Conservation (phyloP, 192 early-diverging fungal species). For the Kickxella alabastrina region DNA sequence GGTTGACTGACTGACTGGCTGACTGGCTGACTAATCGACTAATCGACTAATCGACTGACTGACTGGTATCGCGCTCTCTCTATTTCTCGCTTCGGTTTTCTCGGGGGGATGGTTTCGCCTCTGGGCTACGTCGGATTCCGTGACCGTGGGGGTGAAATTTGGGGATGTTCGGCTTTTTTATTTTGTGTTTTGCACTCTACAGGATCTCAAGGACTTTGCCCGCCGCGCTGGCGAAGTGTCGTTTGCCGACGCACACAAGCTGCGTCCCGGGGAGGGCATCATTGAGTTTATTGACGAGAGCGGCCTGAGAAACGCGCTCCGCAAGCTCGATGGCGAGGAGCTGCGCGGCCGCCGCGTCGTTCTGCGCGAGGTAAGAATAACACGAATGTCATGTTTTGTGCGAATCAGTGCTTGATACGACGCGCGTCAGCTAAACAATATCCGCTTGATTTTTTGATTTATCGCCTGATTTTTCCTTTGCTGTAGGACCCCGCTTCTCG, state of each 20-base stretch:
- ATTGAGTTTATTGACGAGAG: conserved; percentile 81
- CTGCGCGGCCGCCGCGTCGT: conserved; percentile 64
- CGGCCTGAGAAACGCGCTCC: conserved; percentile 82
- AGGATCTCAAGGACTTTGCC: conserved; percentile 97
- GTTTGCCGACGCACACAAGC: conserved; percentile 87
- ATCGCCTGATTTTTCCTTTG: neutral
- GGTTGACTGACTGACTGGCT: too few species aligned
- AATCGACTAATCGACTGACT: too few species aligned
- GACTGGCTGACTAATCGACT: too few species aligned
- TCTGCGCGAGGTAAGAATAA: conserved; percentile 63
- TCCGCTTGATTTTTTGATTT: neutral
- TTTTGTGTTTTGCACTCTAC: conserved; percentile 12
- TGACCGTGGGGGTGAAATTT: too few species aligned
- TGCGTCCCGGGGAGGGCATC: conserved; percentile 77
- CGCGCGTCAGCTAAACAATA: too few species aligned
- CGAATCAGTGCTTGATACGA: too few species aligned
- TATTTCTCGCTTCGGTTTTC: neutral
- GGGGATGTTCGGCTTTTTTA: too few species aligned
- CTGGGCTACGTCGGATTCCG: too few species aligned
- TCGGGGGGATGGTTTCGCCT: too few species aligned
- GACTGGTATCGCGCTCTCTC: too few species aligned
- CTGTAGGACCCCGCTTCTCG: conserved; percentile 38
- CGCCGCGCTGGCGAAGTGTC: conserved; percentile 91
- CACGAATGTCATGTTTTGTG: neutral
- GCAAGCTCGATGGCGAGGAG: conserved; percentile 74